Conservation (phyloP, 768 basidiomycete genomes). For the Mycena alexandri region DNA sequence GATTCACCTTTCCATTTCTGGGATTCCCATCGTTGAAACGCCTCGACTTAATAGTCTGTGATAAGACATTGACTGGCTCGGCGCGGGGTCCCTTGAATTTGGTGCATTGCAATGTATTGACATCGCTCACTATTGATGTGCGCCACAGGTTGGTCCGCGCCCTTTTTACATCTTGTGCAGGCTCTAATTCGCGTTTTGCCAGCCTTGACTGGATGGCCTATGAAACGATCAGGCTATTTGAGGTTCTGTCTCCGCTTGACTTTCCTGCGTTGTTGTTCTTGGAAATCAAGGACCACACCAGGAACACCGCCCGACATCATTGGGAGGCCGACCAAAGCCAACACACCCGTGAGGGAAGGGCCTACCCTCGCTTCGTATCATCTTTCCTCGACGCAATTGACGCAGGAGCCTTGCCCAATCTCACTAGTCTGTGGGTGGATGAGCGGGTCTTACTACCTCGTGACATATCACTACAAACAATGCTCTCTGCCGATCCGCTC, state of each 20-base stretch:
- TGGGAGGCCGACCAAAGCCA: slow-evolving; percentile 17
- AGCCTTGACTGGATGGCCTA: slow-evolving; percentile 30
- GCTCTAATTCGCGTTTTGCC: not conserved
- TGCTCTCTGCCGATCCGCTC: not conserved
- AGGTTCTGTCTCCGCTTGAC: slow-evolving; percentile 29
- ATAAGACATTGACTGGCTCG: slow-evolving; percentile 31
- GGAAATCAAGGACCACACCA: slow-evolving; percentile 37
- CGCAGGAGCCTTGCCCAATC: slow-evolving; percentile 32
- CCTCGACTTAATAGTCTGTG: slow-evolving; percentile 39
- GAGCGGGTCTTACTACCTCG: slow-evolving; percentile 23
- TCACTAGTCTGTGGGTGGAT: slow-evolving; percentile 40
- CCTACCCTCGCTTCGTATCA: slow-evolving; percentile 37
- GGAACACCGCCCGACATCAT: slow-evolving; percentile 17
- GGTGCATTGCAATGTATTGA: slow-evolving; percentile 33
- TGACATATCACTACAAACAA: not conserved
- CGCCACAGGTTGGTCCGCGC: slow-evolving; percentile 35
- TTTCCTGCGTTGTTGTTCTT: slow-evolving; percentile 32
- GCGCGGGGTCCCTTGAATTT: slow-evolving; percentile 38
- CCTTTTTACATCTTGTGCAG: not conserved
- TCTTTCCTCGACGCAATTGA: slow-evolving; percentile 1
- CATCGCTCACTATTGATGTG: slow-evolving; percentile 36
- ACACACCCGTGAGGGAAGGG: not conserved
- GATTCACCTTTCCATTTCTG: slow-evolving; percentile 32
- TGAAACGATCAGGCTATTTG: slow-evolving; percentile 33
- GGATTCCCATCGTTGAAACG: slow-evolving; percentile 39